Conservation (phyloP, 805 yeast genomes). For the Vanderwaltozyma verrucispora region DNA sequence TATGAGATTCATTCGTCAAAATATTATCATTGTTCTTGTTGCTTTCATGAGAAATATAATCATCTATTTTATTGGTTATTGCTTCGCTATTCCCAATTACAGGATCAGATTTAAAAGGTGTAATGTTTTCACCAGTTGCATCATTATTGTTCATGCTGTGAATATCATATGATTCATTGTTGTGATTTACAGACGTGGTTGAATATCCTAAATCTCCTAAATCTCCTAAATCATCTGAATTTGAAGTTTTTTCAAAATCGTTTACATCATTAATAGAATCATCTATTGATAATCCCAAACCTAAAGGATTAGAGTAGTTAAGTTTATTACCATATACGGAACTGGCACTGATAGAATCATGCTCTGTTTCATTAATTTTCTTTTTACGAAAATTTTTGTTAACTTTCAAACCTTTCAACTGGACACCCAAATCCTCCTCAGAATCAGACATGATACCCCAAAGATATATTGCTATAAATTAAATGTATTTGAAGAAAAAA, state of each 20-base stretch:
- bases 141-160: no score
- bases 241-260: background rate
- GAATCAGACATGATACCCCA: constrained; percentile 9
- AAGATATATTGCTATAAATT: background rate
- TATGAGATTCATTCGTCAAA: background rate
- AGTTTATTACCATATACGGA: background rate
- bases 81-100: no score
- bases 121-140: no score
- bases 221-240: background rate
- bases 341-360: background rate
- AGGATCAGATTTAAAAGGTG: no score
- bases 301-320: background rate
- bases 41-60: no score
- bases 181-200: no score
- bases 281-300: background rate
- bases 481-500: no score
- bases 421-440: constrained; percentile 20
- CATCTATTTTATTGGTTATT: no score
- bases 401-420: constrained; percentile 20
- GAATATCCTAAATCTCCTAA: no score
- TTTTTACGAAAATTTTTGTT: background rate
- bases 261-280: background rate
- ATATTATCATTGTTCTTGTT: background rate
- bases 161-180: no score
- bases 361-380: background rate